Evolutionary conservation across 805 yeast genomes (phyloP), one percentile per base, ranked within the genome.

Genomic region (Teunomyces cretensis): DNA sequence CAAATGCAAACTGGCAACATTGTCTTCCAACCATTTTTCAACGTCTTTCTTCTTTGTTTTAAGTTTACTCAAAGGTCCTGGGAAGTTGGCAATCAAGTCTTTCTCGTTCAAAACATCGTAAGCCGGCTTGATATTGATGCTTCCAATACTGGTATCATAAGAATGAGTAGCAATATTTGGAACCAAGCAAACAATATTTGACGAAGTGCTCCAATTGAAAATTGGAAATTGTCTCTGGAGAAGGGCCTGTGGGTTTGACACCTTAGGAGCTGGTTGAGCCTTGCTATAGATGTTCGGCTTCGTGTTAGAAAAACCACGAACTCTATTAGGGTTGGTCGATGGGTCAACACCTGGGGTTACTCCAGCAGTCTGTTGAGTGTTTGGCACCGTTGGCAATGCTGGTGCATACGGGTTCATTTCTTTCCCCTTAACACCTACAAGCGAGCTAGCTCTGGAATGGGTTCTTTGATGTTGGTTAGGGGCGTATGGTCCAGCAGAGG

Each of bases 211-310:
- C 86, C 94, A 89, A 46, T 76, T 72, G 59, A 88, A 85, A 28
- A 89, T 58, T 0, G 96, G 96, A 64, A 85, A 86, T 58, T 87
- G 96, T 44, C 86, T 72, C 39, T 68, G 64, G 17, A 73, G 62
- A 42, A 84, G 61, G 17, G 81, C 77, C 42, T 76, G 78, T 6
- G 87, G 85, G 48, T 81, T 76, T 26, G 67, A 64, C 6, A 72
- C 50, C 35, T 56, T 63, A 42, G 52, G 62, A 28, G 51, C 57
- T n/a, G 57, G 60, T 33, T 55, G 62, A 9, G 44, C 43, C 15
- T 47, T 44, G 22, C 45, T 44, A 33, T 46, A 54, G 15, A 58
- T 48, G 44, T 54, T 60, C 7, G 45, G 45, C 14, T 45, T 46
- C 3, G 59, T 33, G 35, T 48, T 55, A 4, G 67, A 61, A n/a